Percentiles rank a stretch among this genome's conserved stretches.
phyloP scores from a whole-genome alignment of 768 basidiomycete species.

The Tulasnella sp. region DNA sequence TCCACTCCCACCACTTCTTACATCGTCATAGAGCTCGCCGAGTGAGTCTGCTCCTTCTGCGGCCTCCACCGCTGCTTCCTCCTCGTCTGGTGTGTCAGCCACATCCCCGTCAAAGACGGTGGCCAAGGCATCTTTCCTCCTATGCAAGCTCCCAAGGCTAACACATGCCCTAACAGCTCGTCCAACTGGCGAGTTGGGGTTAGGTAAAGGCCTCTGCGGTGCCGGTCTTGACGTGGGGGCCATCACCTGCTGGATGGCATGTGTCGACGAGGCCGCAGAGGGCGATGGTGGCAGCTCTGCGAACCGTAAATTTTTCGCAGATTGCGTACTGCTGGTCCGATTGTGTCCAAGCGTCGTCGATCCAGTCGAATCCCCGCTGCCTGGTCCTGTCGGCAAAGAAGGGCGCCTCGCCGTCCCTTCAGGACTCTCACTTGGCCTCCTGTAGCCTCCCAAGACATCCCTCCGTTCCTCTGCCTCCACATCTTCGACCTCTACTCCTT shows the following conservation, averaged over 20 bases:
- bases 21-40: constrained; percentile 6
- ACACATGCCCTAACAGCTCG: neutral
- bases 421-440: no score
- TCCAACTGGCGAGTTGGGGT: neutral
- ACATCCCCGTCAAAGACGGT: neutral
- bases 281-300: neutral
- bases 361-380: neutral
- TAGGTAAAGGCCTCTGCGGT: neutral
- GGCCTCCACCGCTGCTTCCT: neutral
- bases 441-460: no score
- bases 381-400: neutral
- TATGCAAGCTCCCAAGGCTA: neutral
- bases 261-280: neutral
- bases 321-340: constrained; percentile 11
- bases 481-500: neutral
- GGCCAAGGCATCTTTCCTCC: no score
- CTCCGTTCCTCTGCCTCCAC: neutral
- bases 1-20: neutral
- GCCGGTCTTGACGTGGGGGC: neutral
- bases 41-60: constrained; percentile 1
- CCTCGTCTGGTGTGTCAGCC: constrained; percentile 4
- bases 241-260: neutral
- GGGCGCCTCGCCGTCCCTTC: neutral
- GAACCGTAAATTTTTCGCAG: constrained; percentile 8
- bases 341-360: constrained; percentile 1